Evolutionary conservation across 768 basidiomycete genomes (phyloP).

Genomic region (Leccinum disarticulatum): DNA sequence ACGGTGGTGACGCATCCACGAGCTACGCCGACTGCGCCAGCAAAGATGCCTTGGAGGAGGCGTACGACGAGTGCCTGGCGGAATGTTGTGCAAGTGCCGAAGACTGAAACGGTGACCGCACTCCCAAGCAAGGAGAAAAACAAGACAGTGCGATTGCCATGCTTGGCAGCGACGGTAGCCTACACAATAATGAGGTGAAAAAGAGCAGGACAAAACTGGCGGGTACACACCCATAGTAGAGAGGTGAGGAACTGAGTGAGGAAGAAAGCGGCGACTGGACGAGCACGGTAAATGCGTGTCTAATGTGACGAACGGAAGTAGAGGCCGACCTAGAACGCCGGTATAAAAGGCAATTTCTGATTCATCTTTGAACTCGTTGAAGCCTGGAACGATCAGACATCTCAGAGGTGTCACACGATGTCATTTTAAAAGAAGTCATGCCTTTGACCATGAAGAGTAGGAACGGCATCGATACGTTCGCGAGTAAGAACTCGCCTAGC

Average conservation of each 20-base stretch:
- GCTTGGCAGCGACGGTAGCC: conserved; percentile 93
- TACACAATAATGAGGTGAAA: conserved; percentile 24
- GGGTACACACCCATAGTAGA: conserved; percentile 73
- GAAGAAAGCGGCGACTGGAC: conserved; percentile 79
- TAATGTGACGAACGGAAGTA: conserved; percentile 11
- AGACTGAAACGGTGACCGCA: conserved; percentile 71
- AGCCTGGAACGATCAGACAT: conserved; percentile 42
- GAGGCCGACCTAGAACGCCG: conserved; percentile 67
- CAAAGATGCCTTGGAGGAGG: conserved; percentile 89
- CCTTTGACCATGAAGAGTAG: conserved; percentile 95
- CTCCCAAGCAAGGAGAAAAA: conserved; percentile 84
- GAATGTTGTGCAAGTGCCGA: conserved; percentile 74
- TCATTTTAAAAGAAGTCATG: conserved; percentile 22
- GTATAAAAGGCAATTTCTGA: conserved; percentile 89
- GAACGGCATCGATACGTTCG: conserved; percentile 91
- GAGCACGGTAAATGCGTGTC: conserved; percentile 10
- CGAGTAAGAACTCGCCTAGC: conserved; percentile 92
- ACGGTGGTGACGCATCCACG: conserved; percentile 84
- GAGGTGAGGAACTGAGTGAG: conserved; percentile 95
- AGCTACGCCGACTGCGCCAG: conserved; percentile 93
- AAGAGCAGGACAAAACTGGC: not conserved
- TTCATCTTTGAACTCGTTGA: conserved; percentile 71
- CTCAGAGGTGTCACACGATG: conserved; percentile 14
- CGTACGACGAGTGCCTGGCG: conserved; percentile 83
- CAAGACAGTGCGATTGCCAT: conserved; percentile 83